Percentiles rank a stretch among this genome's conserved stretches.
Evolutionary conservation across 257 asterid genomes (phyloP).

Genomic region (Euphrasia confusa): DNA sequence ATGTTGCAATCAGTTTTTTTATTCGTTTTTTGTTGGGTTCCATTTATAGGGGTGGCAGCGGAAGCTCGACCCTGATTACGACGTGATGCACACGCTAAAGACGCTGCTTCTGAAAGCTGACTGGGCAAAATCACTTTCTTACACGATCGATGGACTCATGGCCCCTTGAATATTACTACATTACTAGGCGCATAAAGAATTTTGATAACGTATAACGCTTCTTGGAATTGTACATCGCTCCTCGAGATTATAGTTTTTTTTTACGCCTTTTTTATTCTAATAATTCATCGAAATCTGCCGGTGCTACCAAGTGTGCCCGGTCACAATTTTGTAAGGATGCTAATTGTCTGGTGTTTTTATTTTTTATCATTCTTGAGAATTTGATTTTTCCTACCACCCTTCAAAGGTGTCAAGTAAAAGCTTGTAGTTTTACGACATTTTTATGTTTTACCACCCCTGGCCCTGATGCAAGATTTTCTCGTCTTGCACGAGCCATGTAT

Average conservation of each 20-base stretch:
- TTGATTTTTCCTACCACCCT: slow-evolving; percentile 10
- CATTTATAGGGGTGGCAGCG: slow-evolving; percentile 42
- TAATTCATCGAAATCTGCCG: slow-evolving; percentile 24
- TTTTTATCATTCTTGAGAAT: slow-evolving; percentile 9
- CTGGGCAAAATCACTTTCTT: slow-evolving; percentile 73
- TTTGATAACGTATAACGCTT: slow-evolving; percentile 16
- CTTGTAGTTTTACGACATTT: slow-evolving; percentile 9
- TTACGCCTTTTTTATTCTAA: slow-evolving; percentile 12
- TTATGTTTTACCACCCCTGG: slow-evolving; percentile 33
- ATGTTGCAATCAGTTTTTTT: not conserved
- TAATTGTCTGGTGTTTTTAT: slow-evolving; percentile 6
- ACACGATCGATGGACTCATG: slow-evolving; percentile 57
- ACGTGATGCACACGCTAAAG: slow-evolving; percentile 71
- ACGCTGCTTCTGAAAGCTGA: slow-evolving; percentile 74
- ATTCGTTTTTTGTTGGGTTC: not conserved
- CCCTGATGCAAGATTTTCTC: slow-evolving; percentile 68
- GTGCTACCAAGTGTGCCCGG: slow-evolving; percentile 21
- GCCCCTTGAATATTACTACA: slow-evolving; percentile 49
- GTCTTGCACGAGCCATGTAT: slow-evolving; percentile 80
- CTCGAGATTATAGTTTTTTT: slow-evolving; percentile 10
- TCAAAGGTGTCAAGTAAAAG: not conserved
- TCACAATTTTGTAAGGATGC: slow-evolving; percentile 36
- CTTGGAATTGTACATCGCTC: slow-evolving; percentile 27
- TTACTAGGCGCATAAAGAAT: slow-evolving; percentile 4
- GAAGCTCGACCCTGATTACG: slow-evolving; percentile 65